A percentile compares a stretch with the other conserved stretches of the same genome.
Conservation (phyloP, 1,284 basidiomycete genomes). For the Trichosporon sp. region DNA sequence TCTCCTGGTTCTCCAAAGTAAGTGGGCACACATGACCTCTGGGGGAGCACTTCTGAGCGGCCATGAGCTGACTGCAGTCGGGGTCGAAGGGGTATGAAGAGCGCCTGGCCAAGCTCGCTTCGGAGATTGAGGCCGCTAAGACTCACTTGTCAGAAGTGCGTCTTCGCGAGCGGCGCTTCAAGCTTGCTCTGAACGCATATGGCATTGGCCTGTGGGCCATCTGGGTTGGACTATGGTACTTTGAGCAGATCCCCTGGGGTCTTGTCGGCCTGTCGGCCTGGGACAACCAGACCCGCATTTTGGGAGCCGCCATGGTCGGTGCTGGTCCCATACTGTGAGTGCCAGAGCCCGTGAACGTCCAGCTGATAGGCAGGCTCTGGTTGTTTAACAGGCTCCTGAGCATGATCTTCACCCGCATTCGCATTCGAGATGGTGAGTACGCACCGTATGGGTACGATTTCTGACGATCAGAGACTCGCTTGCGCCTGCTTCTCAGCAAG, state of each 20-base stretch:
- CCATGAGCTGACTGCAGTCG: conserved; percentile 24
- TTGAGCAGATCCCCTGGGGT: conserved; percentile 56
- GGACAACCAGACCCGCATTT: conserved; percentile 51
- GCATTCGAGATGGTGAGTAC: conserved; percentile 71
- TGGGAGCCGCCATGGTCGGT: conserved; percentile 56
- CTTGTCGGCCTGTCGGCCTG: conserved; percentile 33
- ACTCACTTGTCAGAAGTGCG: conserved; percentile 79
- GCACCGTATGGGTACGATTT: not conserved
- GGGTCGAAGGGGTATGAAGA: conserved; percentile 53
- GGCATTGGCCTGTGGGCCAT: conserved; percentile 71
- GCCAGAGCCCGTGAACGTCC: not conserved
- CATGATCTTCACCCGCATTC: conserved; percentile 78
- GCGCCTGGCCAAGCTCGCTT: conserved; percentile 50
- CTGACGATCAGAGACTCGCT: conserved; percentile 61
- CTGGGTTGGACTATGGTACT: conserved; percentile 79
- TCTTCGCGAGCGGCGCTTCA: conserved; percentile 73
- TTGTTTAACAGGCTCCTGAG: conserved; percentile 76
- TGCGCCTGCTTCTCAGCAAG: conserved; percentile 68
- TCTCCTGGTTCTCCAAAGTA: conserved; percentile 40
- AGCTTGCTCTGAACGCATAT: conserved; percentile 74
- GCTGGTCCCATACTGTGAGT: conserved; percentile 75
- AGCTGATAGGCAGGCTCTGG: conserved; percentile 58
- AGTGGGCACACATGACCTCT: not conserved
- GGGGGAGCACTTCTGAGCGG: not conserved
- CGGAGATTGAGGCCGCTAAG: conserved; percentile 55